These are phyloP conservation scores for Pyrenochaeta sp. DNA, from an alignment of 2,329 filamentous ascomycete genomes.

Conservation along the genomic window DNA sequence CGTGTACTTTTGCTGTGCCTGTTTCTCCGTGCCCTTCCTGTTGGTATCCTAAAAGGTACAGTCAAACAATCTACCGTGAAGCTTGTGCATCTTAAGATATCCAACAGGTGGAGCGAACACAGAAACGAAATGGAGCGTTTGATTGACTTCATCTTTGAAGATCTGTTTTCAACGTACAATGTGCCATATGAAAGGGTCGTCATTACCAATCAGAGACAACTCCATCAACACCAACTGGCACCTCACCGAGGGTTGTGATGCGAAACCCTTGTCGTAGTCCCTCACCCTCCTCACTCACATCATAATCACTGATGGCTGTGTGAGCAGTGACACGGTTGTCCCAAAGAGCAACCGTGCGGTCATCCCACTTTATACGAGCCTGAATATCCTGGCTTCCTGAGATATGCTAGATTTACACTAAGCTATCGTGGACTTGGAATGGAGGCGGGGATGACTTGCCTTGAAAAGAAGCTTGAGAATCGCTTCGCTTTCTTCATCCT, in stretches of 20 bases:
- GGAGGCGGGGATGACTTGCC: constrained; percentile 12
- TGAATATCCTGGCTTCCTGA: constrained; percentile 74
- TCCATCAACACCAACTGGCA: constrained; percentile 25
- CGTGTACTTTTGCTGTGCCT: no score
- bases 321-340: constrained; percentile 81
- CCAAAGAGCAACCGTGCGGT: constrained; percentile 80
- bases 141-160: no score
- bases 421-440: no score
- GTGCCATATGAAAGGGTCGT: no score
- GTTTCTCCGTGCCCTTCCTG: no score
- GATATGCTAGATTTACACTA: constrained; percentile 64
- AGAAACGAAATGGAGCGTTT: no score
- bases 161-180: no score
- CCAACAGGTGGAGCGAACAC: no score
- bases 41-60: no score
- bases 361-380: constrained; percentile 75
- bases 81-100: no score
- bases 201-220: constrained; percentile 28
- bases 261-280: constrained; percentile 33
- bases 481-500: constrained; percentile 79
- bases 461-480: constrained; percentile 76
- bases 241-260: constrained; percentile 32
- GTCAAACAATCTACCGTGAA: no score
- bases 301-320: constrained; percentile 75
- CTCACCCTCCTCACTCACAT: constrained; percentile 29